Base-by-base conservation (phyloP, 2,329 filamentous ascomycete species). In the Huntiella bhutanensis region DNA sequence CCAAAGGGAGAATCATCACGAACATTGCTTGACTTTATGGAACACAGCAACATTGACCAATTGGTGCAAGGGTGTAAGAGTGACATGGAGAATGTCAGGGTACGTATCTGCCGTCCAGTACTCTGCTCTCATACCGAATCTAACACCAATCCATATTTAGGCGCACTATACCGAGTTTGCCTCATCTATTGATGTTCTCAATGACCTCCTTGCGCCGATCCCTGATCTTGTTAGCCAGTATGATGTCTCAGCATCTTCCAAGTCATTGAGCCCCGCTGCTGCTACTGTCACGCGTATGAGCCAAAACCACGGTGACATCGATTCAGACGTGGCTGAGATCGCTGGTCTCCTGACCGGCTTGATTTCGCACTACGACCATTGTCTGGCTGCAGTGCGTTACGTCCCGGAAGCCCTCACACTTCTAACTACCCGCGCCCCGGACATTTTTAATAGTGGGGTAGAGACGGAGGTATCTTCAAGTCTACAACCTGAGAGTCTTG, bases 301-400 rank as follows among this genome's bases (percentile, higher is more conserved):
- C 22, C 2, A 28, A 28, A 28, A 28, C 22, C 22, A 28, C 3
- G 22, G 22, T 10, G 22, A 28, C 7, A 28, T 28, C 3, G 22
- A 28, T 17, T 33, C 41, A 16, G 15, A 39, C 16, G 45, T 44
- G n/a, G 42, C 50, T 2, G 62, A 67, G 0, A 66, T 77, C 39
- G 62, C 70, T 2, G 62, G 68, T 4, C 64, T 76, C 37, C 72
- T 96, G 1, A 74, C 84, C 48, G 85, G 81, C 1, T 66, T 96
- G 3, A 86, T 85, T 5, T 75, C 73, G 19, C 88, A 96, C 62
- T 95, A 94, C 58, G 88, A 96, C 59, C 75, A 93, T 52, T 95
- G 88, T 59, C 83, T 93, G 11, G 88, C 80, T 1, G 88, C 88
- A 1, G 80, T 95, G 38, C 82, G 86, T 50, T 85, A 88, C 43